Evolutionary conservation across 208 protist genomes (phyloP).

Genomic region (Sergeia podlipaevii): DNA sequence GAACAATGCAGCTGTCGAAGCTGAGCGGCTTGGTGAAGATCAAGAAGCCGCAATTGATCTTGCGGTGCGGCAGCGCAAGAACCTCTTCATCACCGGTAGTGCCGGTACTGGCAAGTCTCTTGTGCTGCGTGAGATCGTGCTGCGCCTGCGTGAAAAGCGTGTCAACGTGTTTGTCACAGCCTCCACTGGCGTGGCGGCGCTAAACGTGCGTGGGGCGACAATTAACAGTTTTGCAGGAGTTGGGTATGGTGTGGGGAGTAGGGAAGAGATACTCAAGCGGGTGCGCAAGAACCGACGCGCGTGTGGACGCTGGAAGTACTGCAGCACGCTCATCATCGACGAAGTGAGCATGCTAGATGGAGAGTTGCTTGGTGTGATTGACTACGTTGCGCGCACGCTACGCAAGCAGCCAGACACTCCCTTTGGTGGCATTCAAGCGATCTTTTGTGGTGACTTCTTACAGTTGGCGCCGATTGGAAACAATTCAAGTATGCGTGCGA

Average conservation of each 20-base stretch:
- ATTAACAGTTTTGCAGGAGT: constrained; percentile 55
- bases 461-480: constrained; percentile 52
- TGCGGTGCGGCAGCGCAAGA: constrained; percentile 19
- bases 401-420: constrained; percentile 21
- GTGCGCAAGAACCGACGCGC: constrained; percentile 35
- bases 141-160: constrained; percentile 10
- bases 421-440: constrained; percentile 80
- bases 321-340: constrained; percentile 59
- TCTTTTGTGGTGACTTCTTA: constrained; percentile 81
- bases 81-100: constrained; percentile 61
- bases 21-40: background rate
- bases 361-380: constrained; percentile 51
- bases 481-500: background rate
- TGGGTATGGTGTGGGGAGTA: constrained; percentile 19
- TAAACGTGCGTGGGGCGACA: constrained; percentile 53
- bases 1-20: background rate
- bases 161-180: constrained; percentile 45
- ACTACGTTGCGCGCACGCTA: constrained; percentile 33
- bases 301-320: constrained; percentile 29
- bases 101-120: constrained; percentile 65
- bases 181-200: constrained; percentile 54
- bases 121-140: constrained; percentile 45
- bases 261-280: constrained; percentile 23
- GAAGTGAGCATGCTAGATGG: constrained; percentile 73
- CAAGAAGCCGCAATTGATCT: constrained; percentile 25